phyloP scores from a whole-genome alignment of 2,329 filamentous ascomycete genomes.

The Colletotrichum cordylinicola region DNA sequence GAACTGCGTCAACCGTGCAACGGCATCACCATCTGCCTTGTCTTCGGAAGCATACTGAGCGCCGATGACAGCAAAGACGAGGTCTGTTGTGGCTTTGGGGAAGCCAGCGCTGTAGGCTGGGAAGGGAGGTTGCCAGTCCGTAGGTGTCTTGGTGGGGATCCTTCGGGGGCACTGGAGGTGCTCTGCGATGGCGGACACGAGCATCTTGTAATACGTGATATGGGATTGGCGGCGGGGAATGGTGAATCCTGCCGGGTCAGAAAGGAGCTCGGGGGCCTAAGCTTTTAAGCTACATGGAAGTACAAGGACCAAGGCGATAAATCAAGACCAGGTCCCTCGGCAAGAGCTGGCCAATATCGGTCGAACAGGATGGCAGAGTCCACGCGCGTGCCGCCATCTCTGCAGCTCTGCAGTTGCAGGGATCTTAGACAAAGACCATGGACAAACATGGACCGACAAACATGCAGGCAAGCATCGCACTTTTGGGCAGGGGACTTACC shows the following conservation, averaged over 20 bases:
- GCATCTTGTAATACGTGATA: slow-evolving; percentile 3
- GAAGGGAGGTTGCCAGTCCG: slow-evolving; percentile 19
- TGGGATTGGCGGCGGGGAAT: background rate
- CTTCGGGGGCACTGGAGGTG: slow-evolving; percentile 21
- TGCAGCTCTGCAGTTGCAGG: background rate
- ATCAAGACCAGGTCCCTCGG: background rate
- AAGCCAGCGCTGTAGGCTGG: slow-evolving; percentile 22
- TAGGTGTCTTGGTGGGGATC: slow-evolving; percentile 10
- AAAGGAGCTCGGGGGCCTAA: background rate
- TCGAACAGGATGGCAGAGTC: background rate
- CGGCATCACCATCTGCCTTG: background rate
- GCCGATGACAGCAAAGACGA: slow-evolving; percentile 24
- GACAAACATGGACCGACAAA: background rate
- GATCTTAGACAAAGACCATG: background rate
- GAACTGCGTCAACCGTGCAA: slow-evolving; percentile 12
- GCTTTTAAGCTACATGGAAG: background rate
- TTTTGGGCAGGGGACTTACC: background rate
- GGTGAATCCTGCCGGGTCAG: background rate
- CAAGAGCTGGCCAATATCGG: background rate
- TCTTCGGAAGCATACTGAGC: slow-evolving; percentile 11
- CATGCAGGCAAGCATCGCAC: background rate
- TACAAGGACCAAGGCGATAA: background rate
- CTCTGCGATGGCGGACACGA: slow-evolving; percentile 20
- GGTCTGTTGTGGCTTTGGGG: slow-evolving; percentile 11
- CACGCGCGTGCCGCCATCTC: background rate